phyloP scores from a whole-genome alignment of 140 eudicot species.

The Senecio squalidus region DNA sequence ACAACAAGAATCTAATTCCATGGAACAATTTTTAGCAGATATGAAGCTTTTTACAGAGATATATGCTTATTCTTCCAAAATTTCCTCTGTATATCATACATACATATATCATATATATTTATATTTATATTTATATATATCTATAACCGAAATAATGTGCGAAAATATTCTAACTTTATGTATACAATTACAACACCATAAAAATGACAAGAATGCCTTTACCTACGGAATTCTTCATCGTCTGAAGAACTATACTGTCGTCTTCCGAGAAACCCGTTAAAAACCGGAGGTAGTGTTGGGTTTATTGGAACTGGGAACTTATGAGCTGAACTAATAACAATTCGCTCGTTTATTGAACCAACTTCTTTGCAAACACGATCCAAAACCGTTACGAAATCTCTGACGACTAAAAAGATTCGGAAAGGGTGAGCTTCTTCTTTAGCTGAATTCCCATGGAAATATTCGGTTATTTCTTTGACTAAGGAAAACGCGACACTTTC shows the following conservation, averaged over 20 bases:
- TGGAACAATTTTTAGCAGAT: slow-evolving; percentile 25
- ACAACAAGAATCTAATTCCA: slow-evolving; percentile 34
- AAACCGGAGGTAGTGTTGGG: slow-evolving; percentile 54
- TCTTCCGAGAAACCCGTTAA: slow-evolving; percentile 38
- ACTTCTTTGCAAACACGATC: slow-evolving; percentile 96
- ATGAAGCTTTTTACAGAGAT: slow-evolving; percentile 22
- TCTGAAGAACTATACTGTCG: slow-evolving; percentile 55
- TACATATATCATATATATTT: slow-evolving; percentile 7
- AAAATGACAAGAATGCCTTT: slow-evolving; percentile 4
- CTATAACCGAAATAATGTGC: slow-evolving; percentile 24
- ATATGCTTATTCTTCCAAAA: slow-evolving; percentile 40
- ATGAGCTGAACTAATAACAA: slow-evolving; percentile 66
- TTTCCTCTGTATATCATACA: slow-evolving; percentile 27
- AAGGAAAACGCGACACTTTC: slow-evolving; percentile 85
- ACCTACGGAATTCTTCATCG: slow-evolving; percentile 40
- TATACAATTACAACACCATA: slow-evolving; percentile 22
- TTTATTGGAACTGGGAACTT: slow-evolving; percentile 89
- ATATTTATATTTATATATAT: slow-evolving; percentile 13
- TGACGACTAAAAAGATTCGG: slow-evolving; percentile 81
- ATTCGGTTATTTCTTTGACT: slow-evolving; percentile 90
- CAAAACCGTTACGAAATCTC: slow-evolving; percentile 67
- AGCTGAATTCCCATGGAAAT: slow-evolving; percentile 91
- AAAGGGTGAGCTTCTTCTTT: slow-evolving; percentile 98
- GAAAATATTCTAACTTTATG: slow-evolving; percentile 32
- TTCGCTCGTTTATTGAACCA: slow-evolving; percentile 78